Conservation (phyloP, 768 basidiomycete genomes). For the Mycena venus region DNA sequence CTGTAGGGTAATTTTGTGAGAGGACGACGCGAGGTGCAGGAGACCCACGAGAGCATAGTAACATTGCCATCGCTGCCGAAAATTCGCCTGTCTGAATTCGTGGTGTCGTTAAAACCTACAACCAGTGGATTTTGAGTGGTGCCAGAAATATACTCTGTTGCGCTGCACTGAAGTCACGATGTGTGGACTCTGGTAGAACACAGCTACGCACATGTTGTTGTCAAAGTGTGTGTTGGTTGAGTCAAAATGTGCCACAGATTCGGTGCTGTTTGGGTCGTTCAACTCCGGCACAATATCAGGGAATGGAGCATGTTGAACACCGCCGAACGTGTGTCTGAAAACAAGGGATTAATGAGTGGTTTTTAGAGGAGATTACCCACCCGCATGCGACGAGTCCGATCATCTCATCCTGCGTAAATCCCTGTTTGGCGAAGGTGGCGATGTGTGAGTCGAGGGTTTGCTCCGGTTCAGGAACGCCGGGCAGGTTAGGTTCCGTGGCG, state of each 20-base stretch:
- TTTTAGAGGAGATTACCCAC: constrained; percentile 5
- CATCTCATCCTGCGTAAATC: no score
- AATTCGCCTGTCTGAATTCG: constrained; percentile 51
- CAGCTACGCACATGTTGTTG: constrained; percentile 10
- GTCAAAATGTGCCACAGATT: no score
- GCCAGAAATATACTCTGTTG: constrained; percentile 53
- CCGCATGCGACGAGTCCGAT: constrained; percentile 19
- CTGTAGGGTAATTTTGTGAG: not conserved
- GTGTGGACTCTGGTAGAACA: constrained; percentile 4
- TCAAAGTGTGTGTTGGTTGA: constrained; percentile 7
- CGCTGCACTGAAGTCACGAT: constrained; percentile 36
- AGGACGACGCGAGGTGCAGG: not conserved
- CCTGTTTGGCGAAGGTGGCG: no score
- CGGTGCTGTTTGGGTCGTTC: no score
- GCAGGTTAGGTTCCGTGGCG: no score
- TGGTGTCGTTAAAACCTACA: no score
- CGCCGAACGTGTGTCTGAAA: no score
- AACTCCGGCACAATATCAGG: no score
- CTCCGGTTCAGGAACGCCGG: no score
- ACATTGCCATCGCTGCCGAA: constrained; percentile 52
- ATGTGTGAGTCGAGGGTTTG: no score
- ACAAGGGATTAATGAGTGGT: constrained; percentile 9
- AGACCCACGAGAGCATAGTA: constrained; percentile 47
- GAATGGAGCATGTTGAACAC: no score
- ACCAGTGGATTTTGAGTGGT: no score